Evolutionary conservation across 352 stramenopile genomes (phyloP).

Genomic region (Globisporangium orthogonon): DNA sequence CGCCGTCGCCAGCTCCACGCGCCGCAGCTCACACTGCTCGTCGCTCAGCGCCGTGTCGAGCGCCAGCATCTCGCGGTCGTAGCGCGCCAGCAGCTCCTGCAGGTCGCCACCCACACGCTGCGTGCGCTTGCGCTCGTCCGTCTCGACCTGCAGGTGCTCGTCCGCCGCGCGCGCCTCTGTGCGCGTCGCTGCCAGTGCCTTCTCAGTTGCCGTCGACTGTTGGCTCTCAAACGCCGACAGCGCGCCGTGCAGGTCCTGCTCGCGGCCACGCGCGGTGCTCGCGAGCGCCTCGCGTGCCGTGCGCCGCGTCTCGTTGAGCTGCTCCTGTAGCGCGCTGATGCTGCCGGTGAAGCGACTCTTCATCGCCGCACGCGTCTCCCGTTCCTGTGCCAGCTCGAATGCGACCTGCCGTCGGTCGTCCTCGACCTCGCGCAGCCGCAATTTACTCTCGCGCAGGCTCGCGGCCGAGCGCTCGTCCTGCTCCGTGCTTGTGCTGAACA

Average conservation of each 20-base stretch:
- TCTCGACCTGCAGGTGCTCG: constrained; percentile 33
- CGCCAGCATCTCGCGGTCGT: constrained; percentile 40
- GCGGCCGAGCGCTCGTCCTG: constrained; percentile 34
- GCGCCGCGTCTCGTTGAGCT: constrained; percentile 39
- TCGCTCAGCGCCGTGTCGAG: constrained; percentile 36
- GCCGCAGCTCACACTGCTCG: constrained; percentile 22
- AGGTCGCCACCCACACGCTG: constrained; percentile 31
- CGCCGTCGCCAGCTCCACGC: constrained; percentile 23
- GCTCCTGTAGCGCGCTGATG: constrained; percentile 30
- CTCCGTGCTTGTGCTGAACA: constrained; percentile 40
- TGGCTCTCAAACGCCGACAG: constrained; percentile 13
- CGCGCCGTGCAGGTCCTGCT: constrained; percentile 28
- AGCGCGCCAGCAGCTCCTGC: constrained; percentile 34
- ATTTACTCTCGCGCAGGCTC: constrained; percentile 34
- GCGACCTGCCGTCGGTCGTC: constrained; percentile 54
- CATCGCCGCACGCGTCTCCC: constrained; percentile 23
- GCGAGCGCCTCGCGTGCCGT: constrained; percentile 28
- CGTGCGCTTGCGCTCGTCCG: constrained; percentile 46
- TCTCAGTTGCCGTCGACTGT: constrained; percentile 22
- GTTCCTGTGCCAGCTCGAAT: constrained; percentile 46
- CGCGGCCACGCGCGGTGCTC: constrained; percentile 25
- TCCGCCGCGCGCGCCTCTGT: constrained; percentile 27
- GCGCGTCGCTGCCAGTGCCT: constrained; percentile 23
- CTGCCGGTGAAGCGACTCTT: constrained; percentile 23
- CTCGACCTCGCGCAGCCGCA: constrained; percentile 52